Base-by-base conservation (phyloP, 2,329 filamentous ascomycete species). In the Aspergillus sp. region DNA sequence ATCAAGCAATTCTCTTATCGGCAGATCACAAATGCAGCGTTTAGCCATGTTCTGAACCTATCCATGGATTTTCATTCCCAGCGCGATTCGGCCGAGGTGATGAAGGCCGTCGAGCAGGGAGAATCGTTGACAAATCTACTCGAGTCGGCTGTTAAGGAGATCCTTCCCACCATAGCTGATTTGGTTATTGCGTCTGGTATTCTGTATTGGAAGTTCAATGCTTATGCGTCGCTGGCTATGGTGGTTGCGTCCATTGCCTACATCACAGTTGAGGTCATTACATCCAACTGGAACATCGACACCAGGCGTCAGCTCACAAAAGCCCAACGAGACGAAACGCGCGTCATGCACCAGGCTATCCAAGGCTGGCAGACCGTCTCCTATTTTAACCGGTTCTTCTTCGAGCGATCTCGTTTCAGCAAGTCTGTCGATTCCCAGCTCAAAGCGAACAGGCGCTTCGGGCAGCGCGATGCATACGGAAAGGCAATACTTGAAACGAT, bases 31-130 rank as follows among this genome's bases (percentile, higher is more conserved):
- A 75, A 76, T 2, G 73, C 79, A 2, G 77, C 82, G 0, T 86
- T 85, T 56, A 71, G 73, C 43, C 83, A 86, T 46, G 74, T 87
- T 27, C 79, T 87, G 73, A 72, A 68, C n/a, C 69, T 86, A 0
- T 82, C 80, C 0, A 83, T 83, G 68, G 81, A 85, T 46, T 87
- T 86, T 43, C 84, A 87, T 56, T 78, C 78, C 9, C 74, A 76
- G 35, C 82, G 83, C 47, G 76, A 78, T 43, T 82, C 79, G 1
- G 82, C 79, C 2, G 80, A 86, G 48, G 70, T 86, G 0, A 77
- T 82, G 57, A 77, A 79, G 47, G 78, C 82, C 5, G 75, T 86
- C n/a, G 73, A 78, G 42, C 81, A 84, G 52, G 83, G 81, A 0
- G 70, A 73, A 32, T 74, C 80, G 1, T 66, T 87, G 6, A 77